These are phyloP conservation scores for Ceratobasidium sp. DNA, from an alignment of 1,284 basidiomycete species.

Conservation along the genomic window DNA sequence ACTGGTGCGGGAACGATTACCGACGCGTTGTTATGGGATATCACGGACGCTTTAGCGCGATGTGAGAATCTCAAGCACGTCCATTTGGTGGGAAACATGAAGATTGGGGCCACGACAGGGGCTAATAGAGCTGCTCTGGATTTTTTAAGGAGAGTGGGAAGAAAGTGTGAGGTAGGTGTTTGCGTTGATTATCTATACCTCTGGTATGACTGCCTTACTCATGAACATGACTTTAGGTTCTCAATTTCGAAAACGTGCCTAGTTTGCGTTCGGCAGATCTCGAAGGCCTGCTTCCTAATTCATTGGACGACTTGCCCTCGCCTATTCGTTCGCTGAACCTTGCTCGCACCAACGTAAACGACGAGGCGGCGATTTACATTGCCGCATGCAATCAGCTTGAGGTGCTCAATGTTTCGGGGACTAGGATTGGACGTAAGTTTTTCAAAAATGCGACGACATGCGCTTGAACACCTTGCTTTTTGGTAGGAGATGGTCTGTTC, in stretches of 20 bases:
- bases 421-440: constrained; percentile 66
- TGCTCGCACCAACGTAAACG: constrained; percentile 70
- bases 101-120: constrained; percentile 60
- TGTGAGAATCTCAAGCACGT: constrained; percentile 61
- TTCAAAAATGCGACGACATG: not conserved
- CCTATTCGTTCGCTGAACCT: constrained; percentile 57
- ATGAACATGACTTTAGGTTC: constrained; percentile 50
- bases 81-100: constrained; percentile 70
- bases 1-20: constrained; percentile 63
- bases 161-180: constrained; percentile 64
- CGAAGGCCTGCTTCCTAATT: constrained; percentile 58
- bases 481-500: constrained; percentile 65
- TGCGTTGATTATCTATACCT: not conserved
- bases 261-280: constrained; percentile 65
- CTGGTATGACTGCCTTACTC: not conserved
- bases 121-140: constrained; percentile 56
- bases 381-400: constrained; percentile 62
- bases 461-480: not conserved
- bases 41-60: constrained; percentile 59
- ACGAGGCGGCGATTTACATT: constrained; percentile 64
- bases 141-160: constrained; percentile 65
- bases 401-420: constrained; percentile 65
- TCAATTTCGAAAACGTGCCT: constrained; percentile 68
- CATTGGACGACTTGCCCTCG: constrained; percentile 52
- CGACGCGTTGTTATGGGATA: constrained; percentile 59